Conservation (phyloP, 2,329 filamentous ascomycete genomes). For the Fusarium sterilihyphosum region DNA sequence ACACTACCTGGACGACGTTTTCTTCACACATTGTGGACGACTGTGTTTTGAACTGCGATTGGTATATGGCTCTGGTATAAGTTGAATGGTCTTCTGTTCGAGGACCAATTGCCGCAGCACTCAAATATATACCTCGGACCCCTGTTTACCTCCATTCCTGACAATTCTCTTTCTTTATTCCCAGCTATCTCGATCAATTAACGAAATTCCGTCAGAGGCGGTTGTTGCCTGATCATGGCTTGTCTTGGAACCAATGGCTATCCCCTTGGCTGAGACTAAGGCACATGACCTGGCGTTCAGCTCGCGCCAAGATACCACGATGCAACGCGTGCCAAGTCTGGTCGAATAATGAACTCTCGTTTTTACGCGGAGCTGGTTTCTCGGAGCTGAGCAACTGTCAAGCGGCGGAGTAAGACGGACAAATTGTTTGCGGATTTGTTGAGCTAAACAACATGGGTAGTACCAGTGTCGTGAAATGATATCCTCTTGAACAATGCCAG, state of each 20-base stretch:
- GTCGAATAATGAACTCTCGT: constrained; percentile 17
- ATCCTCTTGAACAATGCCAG: background rate
- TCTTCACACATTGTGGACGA: constrained; percentile 11
- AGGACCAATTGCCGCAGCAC: background rate
- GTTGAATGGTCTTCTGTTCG: background rate
- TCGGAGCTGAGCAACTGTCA: background rate
- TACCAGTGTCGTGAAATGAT: background rate
- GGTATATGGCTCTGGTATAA: background rate
- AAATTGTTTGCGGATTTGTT: background rate
- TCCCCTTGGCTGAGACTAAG: background rate
- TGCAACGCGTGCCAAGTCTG: constrained; percentile 23
- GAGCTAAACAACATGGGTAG: background rate
- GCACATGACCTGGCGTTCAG: constrained; percentile 42
- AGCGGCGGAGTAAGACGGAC: background rate
- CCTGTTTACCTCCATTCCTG: background rate
- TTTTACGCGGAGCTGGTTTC: background rate
- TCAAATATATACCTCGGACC: constrained; percentile 29
- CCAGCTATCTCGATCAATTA: background rate
- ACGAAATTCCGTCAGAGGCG: constrained; percentile 19
- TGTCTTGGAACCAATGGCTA: constrained; percentile 23
- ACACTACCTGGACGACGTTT: constrained; percentile 19
- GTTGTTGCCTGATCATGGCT: constrained; percentile 39
- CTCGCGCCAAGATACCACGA: constrained; percentile 25
- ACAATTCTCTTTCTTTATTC: background rate
- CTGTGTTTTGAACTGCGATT: background rate